Conservation (phyloP, 2,329 filamentous ascomycete species). For the Whalleya microplaca region DNA sequence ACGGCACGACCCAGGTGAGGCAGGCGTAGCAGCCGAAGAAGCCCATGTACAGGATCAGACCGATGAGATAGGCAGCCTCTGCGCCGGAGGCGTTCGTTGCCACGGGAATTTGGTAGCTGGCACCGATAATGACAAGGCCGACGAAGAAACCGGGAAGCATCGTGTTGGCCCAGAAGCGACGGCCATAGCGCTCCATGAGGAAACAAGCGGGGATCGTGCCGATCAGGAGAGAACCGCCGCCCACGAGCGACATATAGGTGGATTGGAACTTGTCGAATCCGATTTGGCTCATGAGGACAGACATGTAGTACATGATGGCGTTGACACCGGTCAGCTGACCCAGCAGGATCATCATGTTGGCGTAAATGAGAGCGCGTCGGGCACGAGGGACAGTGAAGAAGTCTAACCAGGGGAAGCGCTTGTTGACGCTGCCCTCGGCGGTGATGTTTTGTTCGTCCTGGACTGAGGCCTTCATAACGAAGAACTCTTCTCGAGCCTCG, state of each 20-base stretch:
- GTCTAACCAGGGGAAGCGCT: conserved; percentile 70
- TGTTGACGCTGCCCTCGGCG: conserved; percentile 53
- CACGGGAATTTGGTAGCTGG: conserved; percentile 61
- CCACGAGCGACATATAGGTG: conserved; percentile 77
- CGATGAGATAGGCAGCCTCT: conserved; percentile 66
- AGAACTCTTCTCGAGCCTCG: conserved; percentile 71
- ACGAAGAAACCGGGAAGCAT: conserved; percentile 76
- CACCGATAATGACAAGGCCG: conserved; percentile 68
- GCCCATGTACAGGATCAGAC: conserved; percentile 69
- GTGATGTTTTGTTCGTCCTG: conserved; percentile 58
- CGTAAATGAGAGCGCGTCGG: conserved; percentile 68
- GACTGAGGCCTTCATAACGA: conserved; percentile 69
- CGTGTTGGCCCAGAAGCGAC: conserved; percentile 74
- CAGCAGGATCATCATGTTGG: conserved; percentile 70
- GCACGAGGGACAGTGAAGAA: conserved; percentile 72
- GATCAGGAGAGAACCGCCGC: conserved; percentile 67
- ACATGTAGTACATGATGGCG: conserved; percentile 75
- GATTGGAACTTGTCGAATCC: conserved; percentile 65
- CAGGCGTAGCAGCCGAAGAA: conserved; percentile 71
- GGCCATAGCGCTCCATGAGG: conserved; percentile 73
- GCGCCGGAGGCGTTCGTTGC: conserved; percentile 50
- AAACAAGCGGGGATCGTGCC: conserved; percentile 71
- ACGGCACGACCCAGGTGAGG: conserved; percentile 68
- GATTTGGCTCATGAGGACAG: conserved; percentile 66
- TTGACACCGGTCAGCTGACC: conserved; percentile 75